phyloP scores from a whole-genome alignment of 2,329 filamentous ascomycete species.

The Metarhizium album region DNA sequence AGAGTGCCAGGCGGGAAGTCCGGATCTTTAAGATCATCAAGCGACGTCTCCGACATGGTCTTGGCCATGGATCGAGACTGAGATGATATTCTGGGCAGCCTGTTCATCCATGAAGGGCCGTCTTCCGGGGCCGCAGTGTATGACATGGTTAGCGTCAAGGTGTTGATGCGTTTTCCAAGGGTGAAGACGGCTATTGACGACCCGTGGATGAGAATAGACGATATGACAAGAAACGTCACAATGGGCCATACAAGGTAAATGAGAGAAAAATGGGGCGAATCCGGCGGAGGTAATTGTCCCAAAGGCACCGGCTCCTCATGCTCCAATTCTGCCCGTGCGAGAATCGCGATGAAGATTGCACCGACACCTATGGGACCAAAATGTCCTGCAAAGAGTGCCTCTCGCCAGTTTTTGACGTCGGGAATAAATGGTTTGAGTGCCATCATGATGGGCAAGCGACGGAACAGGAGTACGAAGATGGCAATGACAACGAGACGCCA shows the following conservation, averaged over 20 bases:
- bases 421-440: constrained; percentile 84
- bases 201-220: constrained; percentile 90
- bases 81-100: constrained; percentile 62
- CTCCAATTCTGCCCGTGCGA: constrained; percentile 87
- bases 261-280: constrained; percentile 51
- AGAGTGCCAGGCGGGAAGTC: constrained; percentile 58
- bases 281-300: constrained; percentile 44
- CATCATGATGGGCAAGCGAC: constrained; percentile 92
- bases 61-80: constrained; percentile 72
- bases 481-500: constrained; percentile 92
- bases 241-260: constrained; percentile 92
- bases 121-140: constrained; percentile 88
- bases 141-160: constrained; percentile 85
- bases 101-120: constrained; percentile 88
- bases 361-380: constrained; percentile 97
- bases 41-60: constrained; percentile 71
- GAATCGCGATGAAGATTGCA: constrained; percentile 87
- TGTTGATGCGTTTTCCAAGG: constrained; percentile 96
- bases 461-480: constrained; percentile 89
- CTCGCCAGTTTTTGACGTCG: constrained; percentile 95
- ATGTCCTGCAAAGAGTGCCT: constrained; percentile 91
- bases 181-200: constrained; percentile 99
- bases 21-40: constrained; percentile 49
- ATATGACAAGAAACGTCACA: constrained; percentile 83
- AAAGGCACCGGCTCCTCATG: constrained; percentile 65